Base-by-base conservation (phyloP, 2,329 filamentous ascomycete genomes). In the Uncinocarpus reesii region DNA sequence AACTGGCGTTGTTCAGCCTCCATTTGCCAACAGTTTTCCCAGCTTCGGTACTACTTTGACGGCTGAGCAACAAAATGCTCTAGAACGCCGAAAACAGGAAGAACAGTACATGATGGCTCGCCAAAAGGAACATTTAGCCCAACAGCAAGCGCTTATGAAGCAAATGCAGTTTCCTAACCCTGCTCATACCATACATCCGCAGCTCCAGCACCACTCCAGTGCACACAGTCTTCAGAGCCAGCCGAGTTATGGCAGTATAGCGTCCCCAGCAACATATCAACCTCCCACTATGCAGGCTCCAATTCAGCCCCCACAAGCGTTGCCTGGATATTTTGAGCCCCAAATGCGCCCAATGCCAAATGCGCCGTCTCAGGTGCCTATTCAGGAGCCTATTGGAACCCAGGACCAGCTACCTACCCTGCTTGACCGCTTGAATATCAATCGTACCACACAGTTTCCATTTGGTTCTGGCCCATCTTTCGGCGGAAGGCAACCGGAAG, bases 21-120 rank as follows among this genome's bases (percentile, higher is more conserved):
- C 92, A 4, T 86, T 98, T 58, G 87, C 90, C 5, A 86, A 82
- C 47, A 88, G 88, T 44, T 96, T 98, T 65, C 93, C 92, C 0
- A 94, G 86, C 62, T 98, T 96, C 63, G 92, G 92, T 4, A 88
- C 92, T 6, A 98, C 93, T 0, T 72, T 98, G 57, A 98, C 93
- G 7, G 92, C 92, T 0, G 90, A 96, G 60, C 92, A 98, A 66
- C 92, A 98, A 64, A 98, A 98, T 68, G 94, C 94, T 32, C 73
- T 98, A 1, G 92, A 98, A 69, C 80, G 92, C 47, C 78, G 92
- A 45, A 98, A 98, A 71, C 92, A 98, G 65, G 92, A 98, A 66
- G 93, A 98, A 62, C 92, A 98, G 64, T 95, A 92, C 63, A 75
- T 94, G 29, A 93, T 96, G 80, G 92, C 93, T 38, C 83, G 92